Evolutionary conservation across 2,329 filamentous ascomycete species (phyloP), one percentile per base, ranked within the genome.

Genomic region (Gaeumannomyces tritici): DNA sequence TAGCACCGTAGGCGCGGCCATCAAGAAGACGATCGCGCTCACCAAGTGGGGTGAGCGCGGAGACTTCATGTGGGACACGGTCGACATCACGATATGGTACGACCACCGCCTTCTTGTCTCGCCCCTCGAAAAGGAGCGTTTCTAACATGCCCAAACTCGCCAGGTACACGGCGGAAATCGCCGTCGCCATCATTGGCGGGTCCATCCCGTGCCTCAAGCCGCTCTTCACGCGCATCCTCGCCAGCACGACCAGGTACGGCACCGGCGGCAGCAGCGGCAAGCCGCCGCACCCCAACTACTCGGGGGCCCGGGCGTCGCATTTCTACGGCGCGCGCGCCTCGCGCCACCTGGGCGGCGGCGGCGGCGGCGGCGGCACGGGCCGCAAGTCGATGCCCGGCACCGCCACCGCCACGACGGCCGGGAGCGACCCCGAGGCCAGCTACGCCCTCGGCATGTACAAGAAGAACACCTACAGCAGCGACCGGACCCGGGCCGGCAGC

Each of bases 151-250:
- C 31, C 8, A n/a, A n/a, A 12, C 31, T 33, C 12, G 31, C 12
- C 57, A 71, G 68, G 67, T 75, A 71, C 15, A 70, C 76, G 9
- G 65, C 75, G 55, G 75, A 77, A 64, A 70, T 73, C 0, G 71
- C 71, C 26, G 66, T 77, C 1, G 75, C 74, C 29, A 74, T 76
- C 26, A 70, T 74, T 11, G 73, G 71, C 18, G 74, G 70, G 4
- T 72, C 70, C 47, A 57, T 68, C 1, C 70, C 67, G 2, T 70
- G 70, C 0, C 63, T 72, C 13, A 68, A 68, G 0, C 70, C 70
- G 2, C 66, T 73, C 1, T 68, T 70, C 51, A 62, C 57, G 55
- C 57, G 57, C 57, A 35, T 58, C 28, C 57, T 58, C 18, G 57
- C 29, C 11, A n/a, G 21, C 29, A 58, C 57, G 21, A 13, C 13